Evolutionary conservation across 192 early-diverging fungal species (phyloP).

Genomic region (Mortierella antarctica): DNA sequence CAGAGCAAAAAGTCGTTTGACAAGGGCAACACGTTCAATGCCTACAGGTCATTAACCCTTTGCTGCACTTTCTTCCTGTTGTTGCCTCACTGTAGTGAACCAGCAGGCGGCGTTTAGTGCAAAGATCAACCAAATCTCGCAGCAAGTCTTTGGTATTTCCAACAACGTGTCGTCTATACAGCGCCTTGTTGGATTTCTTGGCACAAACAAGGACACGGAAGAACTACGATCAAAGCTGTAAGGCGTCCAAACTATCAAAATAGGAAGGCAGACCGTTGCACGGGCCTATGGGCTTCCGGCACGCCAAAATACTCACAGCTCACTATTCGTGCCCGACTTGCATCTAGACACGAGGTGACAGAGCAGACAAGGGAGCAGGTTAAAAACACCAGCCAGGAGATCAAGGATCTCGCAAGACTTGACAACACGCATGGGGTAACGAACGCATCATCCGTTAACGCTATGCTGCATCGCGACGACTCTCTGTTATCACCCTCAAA

Average conservation of each 20-base stretch:
- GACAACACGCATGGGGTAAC: slow-evolving; percentile 57
- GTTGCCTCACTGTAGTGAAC: not conserved
- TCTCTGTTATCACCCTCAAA: not conserved
- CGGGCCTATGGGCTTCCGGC: not conserved
- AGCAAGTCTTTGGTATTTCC: slow-evolving; percentile 89
- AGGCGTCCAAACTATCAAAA: slow-evolving; percentile 6
- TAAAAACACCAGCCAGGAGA: slow-evolving; percentile 77
- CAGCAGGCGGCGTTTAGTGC: slow-evolving; percentile 16
- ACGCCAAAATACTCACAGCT: not conserved
- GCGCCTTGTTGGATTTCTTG: slow-evolving; percentile 78
- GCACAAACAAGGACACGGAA: slow-evolving; percentile 79
- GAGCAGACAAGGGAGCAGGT: slow-evolving; percentile 86
- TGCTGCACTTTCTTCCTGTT: not conserved
- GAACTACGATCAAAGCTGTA: slow-evolving; percentile 82
- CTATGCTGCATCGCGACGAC: not conserved
- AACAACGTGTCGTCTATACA: slow-evolving; percentile 87
- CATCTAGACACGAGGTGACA: slow-evolving; percentile 74
- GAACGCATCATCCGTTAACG: not conserved
- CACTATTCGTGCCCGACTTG: too few relatives aligned
- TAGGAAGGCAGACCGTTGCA: too few relatives aligned
- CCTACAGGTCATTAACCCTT: not conserved
- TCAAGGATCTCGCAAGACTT: slow-evolving; percentile 79
- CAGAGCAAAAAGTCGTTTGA: not conserved
- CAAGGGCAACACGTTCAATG: not conserved
- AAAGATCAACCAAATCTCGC: slow-evolving; percentile 72